These are phyloP conservation scores for Nepenthes mirabilis DNA, from an alignment of 148 eudicot genomes.

Conservation along the genomic window DNA sequence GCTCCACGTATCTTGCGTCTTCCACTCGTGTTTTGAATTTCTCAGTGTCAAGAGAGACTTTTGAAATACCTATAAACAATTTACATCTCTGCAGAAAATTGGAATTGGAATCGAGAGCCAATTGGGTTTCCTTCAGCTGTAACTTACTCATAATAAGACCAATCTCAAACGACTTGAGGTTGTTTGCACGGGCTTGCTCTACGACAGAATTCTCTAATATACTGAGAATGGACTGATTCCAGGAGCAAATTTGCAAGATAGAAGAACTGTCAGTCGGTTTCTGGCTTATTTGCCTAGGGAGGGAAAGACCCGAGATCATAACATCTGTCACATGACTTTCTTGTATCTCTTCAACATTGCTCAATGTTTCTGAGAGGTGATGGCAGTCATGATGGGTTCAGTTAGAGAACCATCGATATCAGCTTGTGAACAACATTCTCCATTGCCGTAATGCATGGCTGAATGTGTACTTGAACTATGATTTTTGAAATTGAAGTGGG, in stretches of 20 bases:
- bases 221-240: slow-evolving; percentile 22
- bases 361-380: slow-evolving; percentile 13
- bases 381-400: slow-evolving; percentile 1
- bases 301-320: slow-evolving; percentile 24
- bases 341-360: slow-evolving; percentile 22
- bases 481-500: slow-evolving; percentile 8
- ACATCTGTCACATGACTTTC: slow-evolving; percentile 12
- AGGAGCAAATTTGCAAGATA: slow-evolving; percentile 8
- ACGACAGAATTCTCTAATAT: slow-evolving; percentile 54
- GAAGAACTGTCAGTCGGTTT: slow-evolving; percentile 30
- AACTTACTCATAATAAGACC: slow-evolving; percentile 54
- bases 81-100: slow-evolving; percentile 69
- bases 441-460: slow-evolving; percentile 5
- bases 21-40: slow-evolving; percentile 61
- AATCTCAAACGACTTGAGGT: slow-evolving; percentile 62
- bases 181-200: slow-evolving; percentile 74
- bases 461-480: slow-evolving; percentile 15
- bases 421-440: slow-evolving; percentile 9
- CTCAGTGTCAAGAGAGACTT: slow-evolving; percentile 61
- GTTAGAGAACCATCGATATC: slow-evolving; percentile 6
- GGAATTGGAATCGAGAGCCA: slow-evolving; percentile 42
- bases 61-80: slow-evolving; percentile 62
- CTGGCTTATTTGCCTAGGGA: slow-evolving; percentile 20
- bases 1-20: slow-evolving; percentile 61
- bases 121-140: slow-evolving; percentile 57